These are phyloP conservation scores for Aspergillus biplanus DNA, from an alignment of 495 filamentous ascomycete species.

Conservation along the genomic window DNA sequence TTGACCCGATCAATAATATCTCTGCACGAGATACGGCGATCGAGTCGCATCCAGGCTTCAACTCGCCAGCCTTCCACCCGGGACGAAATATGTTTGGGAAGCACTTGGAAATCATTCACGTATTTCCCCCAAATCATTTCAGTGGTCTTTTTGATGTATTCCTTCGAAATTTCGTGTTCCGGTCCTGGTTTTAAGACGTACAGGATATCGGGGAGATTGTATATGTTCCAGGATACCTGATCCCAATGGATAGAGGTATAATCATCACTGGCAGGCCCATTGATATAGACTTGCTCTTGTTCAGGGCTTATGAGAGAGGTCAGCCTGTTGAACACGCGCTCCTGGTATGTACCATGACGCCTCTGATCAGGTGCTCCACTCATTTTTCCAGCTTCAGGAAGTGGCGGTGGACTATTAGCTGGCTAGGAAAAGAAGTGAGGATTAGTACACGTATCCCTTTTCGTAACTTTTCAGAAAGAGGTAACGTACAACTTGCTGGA, in stretches of 20 bases:
- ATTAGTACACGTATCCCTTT: no score
- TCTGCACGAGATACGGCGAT: constrained; percentile 22
- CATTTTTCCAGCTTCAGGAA: no score
- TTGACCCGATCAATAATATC: constrained; percentile 32
- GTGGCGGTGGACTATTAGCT: no score
- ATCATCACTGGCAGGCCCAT: constrained; percentile 8
- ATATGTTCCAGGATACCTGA: constrained; percentile 23
- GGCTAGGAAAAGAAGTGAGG: no score
- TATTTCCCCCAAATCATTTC: constrained; percentile 21
- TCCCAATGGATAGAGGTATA: constrained; percentile 14
- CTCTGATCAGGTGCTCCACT: no score
- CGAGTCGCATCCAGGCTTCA: constrained; percentile 31
- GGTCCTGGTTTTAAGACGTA: constrained; percentile 20
- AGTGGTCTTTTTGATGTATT: constrained; percentile 1
- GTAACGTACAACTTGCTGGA: no score
- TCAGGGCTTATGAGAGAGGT: not conserved
- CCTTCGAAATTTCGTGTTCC: constrained; percentile 6
- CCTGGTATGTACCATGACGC: no score
- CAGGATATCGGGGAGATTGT: constrained; percentile 28
- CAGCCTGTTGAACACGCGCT: no score
- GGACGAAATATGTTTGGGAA: constrained; percentile 26
- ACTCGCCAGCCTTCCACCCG: constrained; percentile 27
- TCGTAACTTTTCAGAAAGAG: no score
- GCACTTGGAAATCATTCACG: constrained; percentile 14
- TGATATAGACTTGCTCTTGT: not conserved